A percentile compares a stretch with the other conserved stretches of the same genome.
These are phyloP conservation scores for Trichosanthes truncata DNA, from an alignment of 306 rosid genomes.

Conservation along the genomic window DNA sequence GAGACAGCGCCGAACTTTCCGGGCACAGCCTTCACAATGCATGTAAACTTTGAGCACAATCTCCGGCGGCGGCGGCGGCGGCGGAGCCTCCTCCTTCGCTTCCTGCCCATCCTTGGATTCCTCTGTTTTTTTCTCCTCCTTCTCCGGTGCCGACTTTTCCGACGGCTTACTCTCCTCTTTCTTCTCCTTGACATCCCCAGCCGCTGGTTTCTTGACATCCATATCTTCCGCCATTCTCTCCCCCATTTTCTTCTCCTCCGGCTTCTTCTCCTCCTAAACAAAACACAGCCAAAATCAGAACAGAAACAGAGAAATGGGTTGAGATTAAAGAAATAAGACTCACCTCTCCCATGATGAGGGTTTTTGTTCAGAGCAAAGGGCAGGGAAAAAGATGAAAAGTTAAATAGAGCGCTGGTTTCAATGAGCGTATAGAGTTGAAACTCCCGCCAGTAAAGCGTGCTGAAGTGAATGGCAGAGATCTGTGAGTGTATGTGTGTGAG, in stretches of 20 bases:
- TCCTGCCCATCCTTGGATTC: constrained; percentile 17
- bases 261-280: constrained; percentile 51
- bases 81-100: constrained; percentile 11
- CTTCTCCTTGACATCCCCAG: constrained; percentile 16
- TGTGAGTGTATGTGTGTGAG: no score
- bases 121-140: constrained; percentile 22
- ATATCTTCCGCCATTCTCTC: constrained; percentile 31
- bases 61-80: constrained; percentile 41
- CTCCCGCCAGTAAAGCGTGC: no score
- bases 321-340: no score
- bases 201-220: constrained; percentile 16
- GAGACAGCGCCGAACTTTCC: constrained; percentile 78
- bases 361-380: neutral
- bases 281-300: constrained; percentile 8
- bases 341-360: neutral
- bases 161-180: constrained; percentile 10
- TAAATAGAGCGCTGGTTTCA: neutral
- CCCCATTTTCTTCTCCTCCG: constrained; percentile 34
- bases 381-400: neutral
- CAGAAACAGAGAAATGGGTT: neutral
- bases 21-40: constrained; percentile 99
- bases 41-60: constrained; percentile 74
- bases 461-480: no score
- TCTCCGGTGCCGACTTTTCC: constrained; percentile 5
- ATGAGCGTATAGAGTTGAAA: neutral